Conservation (phyloP, 2,329 filamentous ascomycete species). For the Colletotrichum paranaense region DNA sequence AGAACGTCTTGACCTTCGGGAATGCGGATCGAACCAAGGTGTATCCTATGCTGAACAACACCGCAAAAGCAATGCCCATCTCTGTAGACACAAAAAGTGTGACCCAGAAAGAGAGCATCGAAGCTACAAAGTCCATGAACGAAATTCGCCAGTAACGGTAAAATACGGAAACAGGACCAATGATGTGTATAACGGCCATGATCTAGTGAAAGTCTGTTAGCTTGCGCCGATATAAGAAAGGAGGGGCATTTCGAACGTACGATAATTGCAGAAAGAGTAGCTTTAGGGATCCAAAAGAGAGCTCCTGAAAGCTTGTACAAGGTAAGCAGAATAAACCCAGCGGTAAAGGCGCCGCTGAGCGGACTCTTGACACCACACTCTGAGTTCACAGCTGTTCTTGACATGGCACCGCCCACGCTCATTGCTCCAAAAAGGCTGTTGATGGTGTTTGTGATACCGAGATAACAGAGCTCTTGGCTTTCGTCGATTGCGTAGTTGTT, state of each 20-base stretch:
- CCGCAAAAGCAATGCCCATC: constrained; percentile 67
- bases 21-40: constrained; percentile 70
- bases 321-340: constrained; percentile 69
- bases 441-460: constrained; percentile 71
- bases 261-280: constrained; percentile 73
- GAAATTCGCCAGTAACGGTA: constrained; percentile 74
- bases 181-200: constrained; percentile 71
- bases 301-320: constrained; percentile 71
- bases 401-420: constrained; percentile 75
- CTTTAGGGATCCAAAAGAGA: constrained; percentile 76
- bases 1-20: constrained; percentile 49
- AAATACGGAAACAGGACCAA: constrained; percentile 68
- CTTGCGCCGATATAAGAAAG: background rate
- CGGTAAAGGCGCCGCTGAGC: constrained; percentile 69
- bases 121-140: constrained; percentile 71
- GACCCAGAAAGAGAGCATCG: constrained; percentile 73
- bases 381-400: constrained; percentile 74
- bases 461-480: constrained; percentile 73
- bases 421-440: constrained; percentile 74
- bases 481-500: constrained; percentile 73
- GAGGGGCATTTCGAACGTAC: constrained; percentile 41
- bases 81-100: constrained; percentile 71
- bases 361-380: constrained; percentile 72
- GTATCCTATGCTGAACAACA: constrained; percentile 73
- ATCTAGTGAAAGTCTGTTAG: constrained; percentile 51